Percentiles rank a stretch among this genome's conserved stretches.
These are phyloP conservation scores for Cicer pinnatifidum DNA, from an alignment of 306 rosid genomes.

Conservation along the genomic window DNA sequence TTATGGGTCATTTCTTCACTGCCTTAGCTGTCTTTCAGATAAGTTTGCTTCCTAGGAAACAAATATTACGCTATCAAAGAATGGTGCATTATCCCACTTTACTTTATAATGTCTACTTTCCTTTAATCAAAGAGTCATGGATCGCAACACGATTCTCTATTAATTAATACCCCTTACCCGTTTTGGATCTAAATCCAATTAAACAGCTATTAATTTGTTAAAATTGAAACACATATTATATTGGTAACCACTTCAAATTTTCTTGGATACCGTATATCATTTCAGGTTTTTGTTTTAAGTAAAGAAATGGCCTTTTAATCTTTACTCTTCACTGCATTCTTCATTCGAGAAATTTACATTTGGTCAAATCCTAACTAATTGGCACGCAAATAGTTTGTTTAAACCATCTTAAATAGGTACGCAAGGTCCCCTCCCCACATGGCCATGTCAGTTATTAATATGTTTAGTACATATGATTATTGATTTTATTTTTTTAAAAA, in stretches of 20 bases:
- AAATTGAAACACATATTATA: background rate
- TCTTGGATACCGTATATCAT: background rate
- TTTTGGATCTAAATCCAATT: constrained; percentile 41
- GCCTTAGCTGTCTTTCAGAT: constrained; percentile 62
- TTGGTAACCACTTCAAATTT: background rate
- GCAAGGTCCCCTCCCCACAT: constrained; percentile 17
- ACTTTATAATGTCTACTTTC: constrained; percentile 29
- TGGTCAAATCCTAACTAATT: too few species aligned
- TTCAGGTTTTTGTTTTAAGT: too few species aligned
- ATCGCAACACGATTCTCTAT: constrained; percentile 18
- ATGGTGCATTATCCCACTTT: constrained; percentile 41
- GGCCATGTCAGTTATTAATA: background rate
- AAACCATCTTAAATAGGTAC: background rate
- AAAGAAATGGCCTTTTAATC: too few species aligned
- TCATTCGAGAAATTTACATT: too few species aligned
- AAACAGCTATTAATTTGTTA: background rate
- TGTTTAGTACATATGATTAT: background rate
- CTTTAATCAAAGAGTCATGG: constrained; percentile 7
- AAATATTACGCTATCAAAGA: constrained; percentile 43
- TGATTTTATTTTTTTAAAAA: too few species aligned
- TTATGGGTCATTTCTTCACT: constrained; percentile 60
- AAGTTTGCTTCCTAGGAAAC: constrained; percentile 78
- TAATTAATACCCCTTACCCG: background rate
- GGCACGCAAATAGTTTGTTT: too few species aligned
- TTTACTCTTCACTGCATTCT: too few species aligned